These are phyloP conservation scores for Limnanthes douglasii DNA, from an alignment of 345 rosid species.

Conservation along the genomic window DNA sequence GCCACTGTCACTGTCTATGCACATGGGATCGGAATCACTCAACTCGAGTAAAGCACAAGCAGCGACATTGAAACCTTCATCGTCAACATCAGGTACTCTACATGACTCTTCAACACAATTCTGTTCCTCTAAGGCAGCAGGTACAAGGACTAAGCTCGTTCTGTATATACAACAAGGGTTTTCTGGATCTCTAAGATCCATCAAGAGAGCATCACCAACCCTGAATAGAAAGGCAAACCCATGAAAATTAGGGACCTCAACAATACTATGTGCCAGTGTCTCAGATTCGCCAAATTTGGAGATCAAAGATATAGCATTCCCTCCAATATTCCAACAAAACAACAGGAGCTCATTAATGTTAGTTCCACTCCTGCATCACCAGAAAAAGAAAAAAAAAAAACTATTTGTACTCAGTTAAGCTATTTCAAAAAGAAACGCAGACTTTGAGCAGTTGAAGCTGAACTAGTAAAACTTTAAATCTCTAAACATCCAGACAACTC, in stretches of 20 bases:
- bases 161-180: constrained; percentile 58
- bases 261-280: constrained; percentile 57
- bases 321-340: constrained; percentile 55
- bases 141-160: constrained; percentile 52
- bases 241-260: constrained; percentile 72
- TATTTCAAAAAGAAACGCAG: constrained; percentile 10
- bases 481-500: constrained; percentile 13
- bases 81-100: constrained; percentile 70
- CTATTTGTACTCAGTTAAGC: constrained; percentile 9
- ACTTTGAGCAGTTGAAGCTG: constrained; percentile 4
- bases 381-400: constrained; percentile 10
- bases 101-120: constrained; percentile 62
- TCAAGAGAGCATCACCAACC: constrained; percentile 84
- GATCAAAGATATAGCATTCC: constrained; percentile 30
- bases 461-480: constrained; percentile 10
- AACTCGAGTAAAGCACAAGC: constrained; percentile 86
- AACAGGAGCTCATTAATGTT: constrained; percentile 52
- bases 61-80: constrained; percentile 95
- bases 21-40: constrained; percentile 96
- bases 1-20: constrained; percentile 56
- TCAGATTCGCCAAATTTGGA: constrained; percentile 61
- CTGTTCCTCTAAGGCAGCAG: constrained; percentile 52
- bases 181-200: constrained; percentile 86
- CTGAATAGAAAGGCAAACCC: constrained; percentile 89
- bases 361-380: constrained; percentile 51